Evolutionary conservation across 495 filamentous ascomycete species (phyloP), one percentile per base, ranked within the genome.

Genomic region (Symbiotaphrina buchneri): DNA sequence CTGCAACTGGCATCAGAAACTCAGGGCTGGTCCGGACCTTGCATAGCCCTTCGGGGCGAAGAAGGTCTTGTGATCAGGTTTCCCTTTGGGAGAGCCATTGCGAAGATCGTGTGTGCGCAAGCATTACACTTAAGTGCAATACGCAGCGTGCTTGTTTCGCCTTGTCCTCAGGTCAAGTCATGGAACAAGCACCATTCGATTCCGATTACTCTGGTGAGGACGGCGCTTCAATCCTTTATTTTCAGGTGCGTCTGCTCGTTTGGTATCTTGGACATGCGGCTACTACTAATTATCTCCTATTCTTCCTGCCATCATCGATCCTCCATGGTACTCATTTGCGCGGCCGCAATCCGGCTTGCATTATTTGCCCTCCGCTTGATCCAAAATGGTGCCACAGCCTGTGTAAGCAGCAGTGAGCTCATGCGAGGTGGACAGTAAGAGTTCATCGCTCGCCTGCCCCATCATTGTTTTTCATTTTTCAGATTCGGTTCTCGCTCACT

Each of bases 1-100:
- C 68, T 80, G 84, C 75, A 82, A 74, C 20, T 61, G 83, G 79
- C 85, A 94, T 92, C 79, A 93, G 84, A 93, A 84, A 94, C 64
- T 69, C 81, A 84, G 76, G 74, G 68, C 58, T 41, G n/a, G n/a
- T n/a, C n/a, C n/a, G 16, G 39, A 45, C 39, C 38, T 44, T 49
- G 47, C 44, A 48, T 58, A 25, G 8, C 13, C 22, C 22, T 25
- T 51, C 45, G 48, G 47, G 48, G 47, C 39, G 41, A 44, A 28
- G 38, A 35, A 41, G 42, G 39, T 41, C 39, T 34, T 27, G 16
- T 31, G 41, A 43, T 13, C 19, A 11, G 30, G 24, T 41, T 49
- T 59, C 64, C 68, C 71, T 74, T 64, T 79, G 76, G 76, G 74
- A 81, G 71, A 68, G 79, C 67, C 72, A 64, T 75, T 80, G 77